Evolutionary conservation across 1,139 yeast genomes (phyloP).

Genomic region (Geotrichum armillariae): DNA sequence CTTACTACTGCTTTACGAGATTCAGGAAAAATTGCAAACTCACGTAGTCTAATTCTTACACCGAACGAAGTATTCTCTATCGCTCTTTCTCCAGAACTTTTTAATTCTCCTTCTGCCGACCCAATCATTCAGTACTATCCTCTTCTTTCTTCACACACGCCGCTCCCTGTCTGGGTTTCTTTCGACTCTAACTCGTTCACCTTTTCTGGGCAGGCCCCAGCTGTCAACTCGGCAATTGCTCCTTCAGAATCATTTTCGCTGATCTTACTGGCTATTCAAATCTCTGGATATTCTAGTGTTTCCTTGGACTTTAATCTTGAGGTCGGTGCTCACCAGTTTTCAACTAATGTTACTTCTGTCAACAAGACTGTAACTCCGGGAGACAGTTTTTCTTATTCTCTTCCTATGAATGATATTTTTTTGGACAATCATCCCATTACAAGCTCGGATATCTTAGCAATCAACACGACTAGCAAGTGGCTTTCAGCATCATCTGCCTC

Average conservation of each 20-base stretch:
- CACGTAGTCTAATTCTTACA: constrained; percentile 65
- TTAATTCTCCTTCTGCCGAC: constrained; percentile 48
- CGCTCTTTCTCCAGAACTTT: constrained; percentile 57
- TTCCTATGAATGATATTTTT: constrained; percentile 62
- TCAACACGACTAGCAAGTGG: constrained; percentile 57
- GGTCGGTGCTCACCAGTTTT: constrained; percentile 85
- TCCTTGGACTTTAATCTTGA: constrained; percentile 67
- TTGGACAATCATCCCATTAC: constrained; percentile 58
- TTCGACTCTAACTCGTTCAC: constrained; percentile 57
- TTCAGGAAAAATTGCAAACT: constrained; percentile 41
- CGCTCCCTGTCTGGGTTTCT: constrained; percentile 85
- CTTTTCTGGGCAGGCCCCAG: constrained; percentile 89
- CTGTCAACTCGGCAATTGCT: constrained; percentile 80
- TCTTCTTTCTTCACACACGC: constrained; percentile 75
- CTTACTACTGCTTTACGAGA: constrained; percentile 27
- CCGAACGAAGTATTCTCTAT: constrained; percentile 69
- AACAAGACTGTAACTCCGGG: constrained; percentile 65
- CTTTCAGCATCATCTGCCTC: constrained; percentile 45
- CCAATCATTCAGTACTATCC: constrained; percentile 74
- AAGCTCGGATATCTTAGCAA: constrained; percentile 53
- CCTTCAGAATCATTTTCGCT: constrained; percentile 79
- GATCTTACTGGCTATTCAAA: constrained; percentile 76
- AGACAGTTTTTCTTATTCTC: constrained; percentile 50
- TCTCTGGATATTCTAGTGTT: constrained; percentile 71
- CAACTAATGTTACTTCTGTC: constrained; percentile 52